Evolutionary conservation across 306 rosid species (phyloP).

Genomic region (Astragalus glycyphyllos): DNA sequence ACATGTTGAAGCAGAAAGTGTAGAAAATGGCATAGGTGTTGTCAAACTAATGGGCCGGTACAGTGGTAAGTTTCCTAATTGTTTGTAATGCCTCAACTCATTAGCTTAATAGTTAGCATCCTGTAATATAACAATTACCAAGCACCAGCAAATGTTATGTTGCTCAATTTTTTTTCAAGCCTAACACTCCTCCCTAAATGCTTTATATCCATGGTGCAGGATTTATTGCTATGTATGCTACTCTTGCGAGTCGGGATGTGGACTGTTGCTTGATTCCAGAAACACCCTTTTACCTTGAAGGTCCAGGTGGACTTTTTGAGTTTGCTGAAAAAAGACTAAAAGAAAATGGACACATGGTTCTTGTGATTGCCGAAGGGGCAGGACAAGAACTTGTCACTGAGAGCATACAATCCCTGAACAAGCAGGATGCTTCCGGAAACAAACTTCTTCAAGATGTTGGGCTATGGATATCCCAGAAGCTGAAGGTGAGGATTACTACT

Average conservation of each 20-base stretch:
- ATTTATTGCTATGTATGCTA: conserved; percentile 93
- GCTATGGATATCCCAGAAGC: conserved; percentile 84
- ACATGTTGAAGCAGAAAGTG: conserved; percentile 89
- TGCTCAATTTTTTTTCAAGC: conserved; percentile 3
- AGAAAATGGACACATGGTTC: conserved; percentile 94
- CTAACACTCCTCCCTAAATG: conserved; percentile 10
- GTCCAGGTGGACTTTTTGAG: conserved; percentile 90
- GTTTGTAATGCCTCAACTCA: conserved; percentile 34
- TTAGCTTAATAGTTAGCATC: not conserved
- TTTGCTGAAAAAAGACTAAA: conserved; percentile 71
- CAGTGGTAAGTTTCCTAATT: conserved; percentile 67
- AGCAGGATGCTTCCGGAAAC: conserved; percentile 94
- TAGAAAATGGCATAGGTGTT: conserved; percentile 92
- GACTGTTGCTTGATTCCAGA: conserved; percentile 98
- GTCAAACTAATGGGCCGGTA: conserved; percentile 96
- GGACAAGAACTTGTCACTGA: conserved; percentile 84
- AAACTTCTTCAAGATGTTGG: conserved; percentile 96
- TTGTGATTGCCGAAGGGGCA: conserved; percentile 97
- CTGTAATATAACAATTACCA: too few relatives aligned
- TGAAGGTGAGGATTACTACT: conserved; percentile 63
- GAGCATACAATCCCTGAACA: conserved; percentile 54
- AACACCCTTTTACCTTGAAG: conserved; percentile 89
- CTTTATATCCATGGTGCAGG: conserved; percentile 58
- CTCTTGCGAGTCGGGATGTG: conserved; percentile 96
- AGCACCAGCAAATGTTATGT: not conserved